Conservation (phyloP, 2,329 filamentous ascomycete genomes). For the Penicillium freii region DNA sequence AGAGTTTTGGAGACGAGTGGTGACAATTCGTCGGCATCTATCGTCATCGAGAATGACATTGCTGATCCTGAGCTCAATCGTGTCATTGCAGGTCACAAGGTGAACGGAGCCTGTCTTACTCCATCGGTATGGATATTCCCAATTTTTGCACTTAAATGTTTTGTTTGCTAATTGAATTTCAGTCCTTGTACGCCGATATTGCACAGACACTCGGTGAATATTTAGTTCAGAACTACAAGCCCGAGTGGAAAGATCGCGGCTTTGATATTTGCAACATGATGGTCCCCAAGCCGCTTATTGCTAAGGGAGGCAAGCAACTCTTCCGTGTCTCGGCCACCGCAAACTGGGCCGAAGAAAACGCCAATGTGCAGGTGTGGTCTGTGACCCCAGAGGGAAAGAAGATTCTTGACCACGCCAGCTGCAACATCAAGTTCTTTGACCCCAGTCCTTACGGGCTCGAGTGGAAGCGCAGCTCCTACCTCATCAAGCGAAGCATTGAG, state of each 20-base stretch:
- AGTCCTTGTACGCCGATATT: slow-evolving; percentile 41
- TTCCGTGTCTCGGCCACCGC: slow-evolving; percentile 39
- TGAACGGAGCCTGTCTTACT: slow-evolving; percentile 37
- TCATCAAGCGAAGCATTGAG: slow-evolving; percentile 64
- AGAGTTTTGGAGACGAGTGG: slow-evolving; percentile 30
- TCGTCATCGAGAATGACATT: slow-evolving; percentile 39
- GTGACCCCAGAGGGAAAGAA: slow-evolving; percentile 40
- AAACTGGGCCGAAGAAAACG: slow-evolving; percentile 35
- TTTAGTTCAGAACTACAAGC: slow-evolving; percentile 35
- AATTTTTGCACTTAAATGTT: slow-evolving; percentile 2
- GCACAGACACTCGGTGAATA: slow-evolving; percentile 38
- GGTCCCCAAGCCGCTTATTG: slow-evolving; percentile 57
- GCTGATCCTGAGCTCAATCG: slow-evolving; percentile 34
- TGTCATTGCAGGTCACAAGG: slow-evolving; percentile 39
- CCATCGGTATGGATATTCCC: slow-evolving; percentile 27
- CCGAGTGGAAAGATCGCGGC: slow-evolving; percentile 30
- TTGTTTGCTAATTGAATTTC: slow-evolving; percentile 3
- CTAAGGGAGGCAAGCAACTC: slow-evolving; percentile 39
- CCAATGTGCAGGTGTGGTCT: slow-evolving; percentile 36
- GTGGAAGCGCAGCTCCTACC: slow-evolving; percentile 63
- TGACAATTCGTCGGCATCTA: slow-evolving; percentile 26
- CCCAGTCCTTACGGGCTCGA: slow-evolving; percentile 25
- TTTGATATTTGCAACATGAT: slow-evolving; percentile 38
- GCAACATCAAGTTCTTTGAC: slow-evolving; percentile 36
- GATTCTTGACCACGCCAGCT: slow-evolving; percentile 38